A percentile compares a stretch with the other conserved stretches of the same genome.
phyloP scores from a whole-genome alignment of 108 stramenopile species.

The Discostella pseudostelligera region DNA sequence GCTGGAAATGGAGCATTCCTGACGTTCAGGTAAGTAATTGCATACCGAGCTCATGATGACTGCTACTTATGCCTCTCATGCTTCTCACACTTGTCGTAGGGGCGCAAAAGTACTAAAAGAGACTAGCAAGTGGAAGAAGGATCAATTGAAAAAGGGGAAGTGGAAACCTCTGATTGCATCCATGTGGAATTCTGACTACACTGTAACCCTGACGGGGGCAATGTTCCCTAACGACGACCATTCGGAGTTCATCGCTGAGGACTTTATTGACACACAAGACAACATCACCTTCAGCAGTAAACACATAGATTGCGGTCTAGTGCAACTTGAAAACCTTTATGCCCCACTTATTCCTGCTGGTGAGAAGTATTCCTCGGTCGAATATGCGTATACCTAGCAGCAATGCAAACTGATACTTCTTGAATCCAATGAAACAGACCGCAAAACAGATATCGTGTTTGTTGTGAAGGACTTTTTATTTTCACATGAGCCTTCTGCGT shows the following conservation, averaged over 20 bases:
- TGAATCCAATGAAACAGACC: constrained; percentile 14
- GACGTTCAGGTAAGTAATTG: constrained; percentile 31
- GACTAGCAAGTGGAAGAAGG: constrained; percentile 25
- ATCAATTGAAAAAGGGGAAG: constrained; percentile 9
- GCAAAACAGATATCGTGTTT: constrained; percentile 38
- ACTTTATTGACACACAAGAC: constrained; percentile 31
- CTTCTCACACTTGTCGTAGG: background rate
- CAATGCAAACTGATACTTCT: background rate
- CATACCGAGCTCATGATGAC: background rate
- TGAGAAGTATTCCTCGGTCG: constrained; percentile 4
- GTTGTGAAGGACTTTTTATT: constrained; percentile 44
- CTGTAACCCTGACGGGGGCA: constrained; percentile 24
- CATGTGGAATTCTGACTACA: constrained; percentile 12
- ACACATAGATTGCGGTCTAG: constrained; percentile 33
- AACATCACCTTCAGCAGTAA: constrained; percentile 46
- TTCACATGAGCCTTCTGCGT: constrained; percentile 35
- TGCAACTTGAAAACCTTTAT: constrained; percentile 43
- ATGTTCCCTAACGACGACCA: constrained; percentile 30
- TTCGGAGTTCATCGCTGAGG: constrained; percentile 26
- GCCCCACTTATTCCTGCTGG: constrained; percentile 32
- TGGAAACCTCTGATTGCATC: constrained; percentile 20
- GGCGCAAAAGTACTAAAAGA: constrained; percentile 39
- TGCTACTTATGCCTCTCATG: background rate
- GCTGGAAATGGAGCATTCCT: constrained; percentile 47
- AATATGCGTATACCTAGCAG: background rate